Evolutionary conservation across 805 yeast genomes (phyloP).

Genomic region (Candida sanyiensis): DNA sequence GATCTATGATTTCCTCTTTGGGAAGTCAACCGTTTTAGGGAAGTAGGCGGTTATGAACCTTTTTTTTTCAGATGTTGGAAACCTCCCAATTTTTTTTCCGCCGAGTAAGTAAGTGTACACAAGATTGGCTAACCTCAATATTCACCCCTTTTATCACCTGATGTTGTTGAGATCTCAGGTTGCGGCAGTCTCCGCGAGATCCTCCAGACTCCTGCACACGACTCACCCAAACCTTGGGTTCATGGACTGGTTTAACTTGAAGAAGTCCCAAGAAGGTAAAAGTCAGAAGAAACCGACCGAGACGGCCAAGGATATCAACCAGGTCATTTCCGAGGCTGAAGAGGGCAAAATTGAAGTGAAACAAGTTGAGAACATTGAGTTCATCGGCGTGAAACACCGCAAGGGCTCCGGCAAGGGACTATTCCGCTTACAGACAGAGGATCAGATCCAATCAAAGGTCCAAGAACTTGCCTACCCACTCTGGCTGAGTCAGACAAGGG

Average conservation of each 20-base stretch:
- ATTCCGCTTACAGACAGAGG: slow-evolving; percentile 9
- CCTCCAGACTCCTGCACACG: slow-evolving; percentile 23
- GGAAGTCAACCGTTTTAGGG: slow-evolving; percentile 18
- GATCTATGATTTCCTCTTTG: slow-evolving; percentile 8
- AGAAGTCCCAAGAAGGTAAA: slow-evolving; percentile 24
- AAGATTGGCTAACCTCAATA: no score
- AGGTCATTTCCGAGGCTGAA: slow-evolving; percentile 33
- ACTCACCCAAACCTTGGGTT: slow-evolving; percentile 26
- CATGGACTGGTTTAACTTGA: slow-evolving; percentile 36
- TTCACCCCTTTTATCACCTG: no score
- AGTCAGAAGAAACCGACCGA: slow-evolving; percentile 15
- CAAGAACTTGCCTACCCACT: slow-evolving; percentile 9
- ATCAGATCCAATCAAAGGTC: slow-evolving; percentile 3
- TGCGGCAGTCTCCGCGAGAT: background rate
- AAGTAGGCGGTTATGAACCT: background rate
- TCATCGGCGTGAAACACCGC: slow-evolving; percentile 19
- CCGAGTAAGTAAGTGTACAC: no score
- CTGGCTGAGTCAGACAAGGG: slow-evolving; percentile 30
- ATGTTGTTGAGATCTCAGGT: slow-evolving; percentile 7
- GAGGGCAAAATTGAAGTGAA: slow-evolving; percentile 23
- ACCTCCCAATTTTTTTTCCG: background rate
- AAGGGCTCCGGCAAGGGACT: slow-evolving; percentile 11
- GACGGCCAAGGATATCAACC: slow-evolving; percentile 22
- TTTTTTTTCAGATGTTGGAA: no score
- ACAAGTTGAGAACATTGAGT: slow-evolving; percentile 23